These are phyloP conservation scores for Acanthamoeba culbertsoni DNA, from an alignment of 208 protist species.

Conservation along the genomic window DNA sequence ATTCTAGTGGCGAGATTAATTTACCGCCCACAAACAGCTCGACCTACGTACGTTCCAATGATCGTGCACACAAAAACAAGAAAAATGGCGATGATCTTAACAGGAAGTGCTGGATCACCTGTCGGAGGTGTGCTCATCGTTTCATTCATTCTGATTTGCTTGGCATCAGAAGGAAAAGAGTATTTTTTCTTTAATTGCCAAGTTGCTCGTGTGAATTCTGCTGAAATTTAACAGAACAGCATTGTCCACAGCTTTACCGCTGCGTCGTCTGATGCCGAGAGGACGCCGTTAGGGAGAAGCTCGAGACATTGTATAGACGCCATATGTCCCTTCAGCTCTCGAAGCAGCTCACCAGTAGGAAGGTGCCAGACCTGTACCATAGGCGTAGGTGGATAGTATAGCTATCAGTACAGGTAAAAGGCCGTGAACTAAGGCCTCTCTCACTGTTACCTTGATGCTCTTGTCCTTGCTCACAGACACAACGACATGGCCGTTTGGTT, in stretches of 20 bases:
- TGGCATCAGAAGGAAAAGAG: too few relatives aligned
- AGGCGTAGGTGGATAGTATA: not conserved
- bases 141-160: too few relatives aligned
- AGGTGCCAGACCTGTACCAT: conserved; percentile 23
- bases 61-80: not conserved
- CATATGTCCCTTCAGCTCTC: conserved; percentile 22
- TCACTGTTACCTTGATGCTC: not conserved
- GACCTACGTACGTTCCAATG: not conserved
- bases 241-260: conserved; percentile 35
- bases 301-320: not conserved
- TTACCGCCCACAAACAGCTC: not conserved
- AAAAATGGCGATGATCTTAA: conserved; percentile 7
- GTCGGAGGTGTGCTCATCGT: too few relatives aligned
- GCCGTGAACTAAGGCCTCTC: too few relatives aligned
- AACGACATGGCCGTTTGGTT: not conserved
- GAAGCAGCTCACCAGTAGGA: conserved; percentile 38
- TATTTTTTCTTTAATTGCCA: not conserved
- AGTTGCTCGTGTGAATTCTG: not conserved
- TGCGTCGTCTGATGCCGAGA: conserved; percentile 25
- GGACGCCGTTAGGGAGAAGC: conserved; percentile 27
- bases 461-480: conserved; percentile 5
- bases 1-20: not conserved
- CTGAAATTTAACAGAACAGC: conserved; percentile 16
- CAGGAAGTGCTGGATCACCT: not conserved
- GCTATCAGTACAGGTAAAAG: too few relatives aligned